Evolutionary conservation across 352 stramenopile species (phyloP).

Genomic region (Aphanomyces invadans): DNA sequence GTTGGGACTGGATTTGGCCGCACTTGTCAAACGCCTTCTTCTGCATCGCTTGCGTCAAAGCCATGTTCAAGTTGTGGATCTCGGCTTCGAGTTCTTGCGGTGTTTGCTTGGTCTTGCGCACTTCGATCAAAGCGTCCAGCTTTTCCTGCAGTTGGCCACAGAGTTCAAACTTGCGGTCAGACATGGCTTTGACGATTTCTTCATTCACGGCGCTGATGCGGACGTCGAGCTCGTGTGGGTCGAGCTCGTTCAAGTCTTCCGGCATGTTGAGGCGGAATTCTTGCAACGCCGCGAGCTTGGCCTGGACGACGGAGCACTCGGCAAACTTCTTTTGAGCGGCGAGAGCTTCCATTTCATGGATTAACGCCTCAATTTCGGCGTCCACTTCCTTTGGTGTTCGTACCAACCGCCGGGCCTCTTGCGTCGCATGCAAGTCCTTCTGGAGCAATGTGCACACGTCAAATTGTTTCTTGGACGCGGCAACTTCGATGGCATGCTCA

Average conservation of each 20-base stretch:
- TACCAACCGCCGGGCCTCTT: conserved; percentile 74
- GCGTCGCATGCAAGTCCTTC: conserved; percentile 71
- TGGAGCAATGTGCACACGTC: conserved; percentile 75
- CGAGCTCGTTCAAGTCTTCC: conserved; percentile 81
- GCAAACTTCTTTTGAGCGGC: conserved; percentile 75
- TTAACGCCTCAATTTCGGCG: conserved; percentile 61
- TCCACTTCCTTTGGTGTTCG: conserved; percentile 85
- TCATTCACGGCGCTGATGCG: conserved; percentile 60
- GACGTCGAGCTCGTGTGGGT: conserved; percentile 71
- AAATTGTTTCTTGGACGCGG: conserved; percentile 77
- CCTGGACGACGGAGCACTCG: conserved; percentile 69
- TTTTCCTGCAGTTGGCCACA: conserved; percentile 62
- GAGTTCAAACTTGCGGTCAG: conserved; percentile 68
- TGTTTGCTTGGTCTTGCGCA: conserved; percentile 82
- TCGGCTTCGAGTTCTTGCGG: conserved; percentile 73
- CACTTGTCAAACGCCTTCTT: conserved; percentile 84
- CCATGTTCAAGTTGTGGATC: conserved; percentile 59
- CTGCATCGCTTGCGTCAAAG: conserved; percentile 61
- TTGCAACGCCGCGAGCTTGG: conserved; percentile 67
- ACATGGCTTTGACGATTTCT: conserved; percentile 66
- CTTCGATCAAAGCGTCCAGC: conserved; percentile 55
- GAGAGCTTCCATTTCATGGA: conserved; percentile 67
- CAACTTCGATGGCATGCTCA: conserved; percentile 69
- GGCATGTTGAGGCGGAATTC: conserved; percentile 66
- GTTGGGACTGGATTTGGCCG: conserved; percentile 73